These are phyloP conservation scores for Fraxinus ornus DNA, from an alignment of 305 asterid species.

Conservation along the genomic window DNA sequence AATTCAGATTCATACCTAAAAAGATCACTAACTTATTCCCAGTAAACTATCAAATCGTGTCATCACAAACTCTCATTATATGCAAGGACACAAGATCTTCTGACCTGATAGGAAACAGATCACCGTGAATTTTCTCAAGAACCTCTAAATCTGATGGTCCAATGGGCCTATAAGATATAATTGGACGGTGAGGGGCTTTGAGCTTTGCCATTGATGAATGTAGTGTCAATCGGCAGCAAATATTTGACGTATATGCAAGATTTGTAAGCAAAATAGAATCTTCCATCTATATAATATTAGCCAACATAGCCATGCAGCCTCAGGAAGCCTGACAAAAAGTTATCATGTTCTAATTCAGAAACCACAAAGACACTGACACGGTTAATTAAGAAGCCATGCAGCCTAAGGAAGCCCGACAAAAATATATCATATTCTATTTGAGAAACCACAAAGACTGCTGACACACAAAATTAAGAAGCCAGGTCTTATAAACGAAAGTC, in stretches of 20 bases:
- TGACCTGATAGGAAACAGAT: conserved; percentile 85
- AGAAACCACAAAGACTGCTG: conserved; percentile 18
- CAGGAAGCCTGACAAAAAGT: conserved; percentile 23
- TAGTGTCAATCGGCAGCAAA: conserved; percentile 58
- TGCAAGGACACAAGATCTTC: conserved; percentile 24
- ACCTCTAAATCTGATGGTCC: conserved; percentile 63
- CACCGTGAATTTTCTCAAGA: conserved; percentile 73
- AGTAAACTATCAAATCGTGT: conserved; percentile 21
- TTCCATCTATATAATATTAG: conserved; percentile 62
- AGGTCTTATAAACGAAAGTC: not conserved
- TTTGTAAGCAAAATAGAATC: conserved; percentile 32
- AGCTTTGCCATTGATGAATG: conserved; percentile 61
- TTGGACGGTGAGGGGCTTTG: conserved; percentile 49
- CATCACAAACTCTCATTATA: not conserved
- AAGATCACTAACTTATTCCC: conserved; percentile 23
- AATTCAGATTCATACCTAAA: conserved; percentile 84
- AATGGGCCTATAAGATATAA: conserved; percentile 68
- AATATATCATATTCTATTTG: not conserved
- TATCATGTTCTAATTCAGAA: not conserved
- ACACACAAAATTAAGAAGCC: not conserved
- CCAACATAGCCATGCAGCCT: conserved; percentile 51
- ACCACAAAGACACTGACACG: not conserved
- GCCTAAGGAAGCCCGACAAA: conserved; percentile 12
- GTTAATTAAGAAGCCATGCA: conserved; percentile 19
- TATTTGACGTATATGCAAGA: conserved; percentile 38